Base-by-base conservation (phyloP, 805 yeast species). In the Yueomyces sinensis region DNA sequence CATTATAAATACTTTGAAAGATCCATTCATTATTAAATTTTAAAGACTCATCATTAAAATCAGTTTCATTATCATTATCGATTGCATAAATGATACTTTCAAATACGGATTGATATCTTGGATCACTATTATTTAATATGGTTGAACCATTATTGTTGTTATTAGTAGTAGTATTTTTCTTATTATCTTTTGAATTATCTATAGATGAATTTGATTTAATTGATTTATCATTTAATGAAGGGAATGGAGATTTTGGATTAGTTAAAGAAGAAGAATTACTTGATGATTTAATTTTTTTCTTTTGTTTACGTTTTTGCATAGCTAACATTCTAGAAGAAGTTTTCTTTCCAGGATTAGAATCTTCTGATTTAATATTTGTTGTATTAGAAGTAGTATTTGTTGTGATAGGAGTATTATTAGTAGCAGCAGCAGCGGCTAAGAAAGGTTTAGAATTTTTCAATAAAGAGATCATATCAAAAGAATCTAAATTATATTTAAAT, bases 261-360 rank as follows among this genome's bases (percentile, higher is more conserved):
- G 49, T 37, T 9, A 53, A 43, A 2, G 44, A 44, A 2, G 56
- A 38, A 6, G 50, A 40, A 17, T 48, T 5, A 45, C 29, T 43
- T 37, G 34, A 44, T 33, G 34, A 33, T 44, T 71, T 74, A 1
- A 82, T 81, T 41, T 66, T 71, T 34, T 73, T 76, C 52, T 81
- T 83, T 4, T 94, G 91, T 50, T 79, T 76, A 49, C 97, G 70
- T 47, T 81, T 80, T n/a, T 95, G 95, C 82, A 89, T 74, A 2
- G 95, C 97, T 41, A 83, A 72, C 66, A 86, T 70, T 54, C 96
- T 72, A 0, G 94, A 87, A 33, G 80, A 76, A 29, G 65, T 54
- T 32, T 59, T 54, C 13, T 27, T 27, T 6, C 7, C 29, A 27
- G 29, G 7, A 27, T 14, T n/a, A 27, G 13, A 6, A 27, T 11